A percentile compares a stretch with the other conserved stretches of the same genome.
Evolutionary conservation across 1,284 basidiomycete species (phyloP).

Genomic region (Puccinia triticina): DNA sequence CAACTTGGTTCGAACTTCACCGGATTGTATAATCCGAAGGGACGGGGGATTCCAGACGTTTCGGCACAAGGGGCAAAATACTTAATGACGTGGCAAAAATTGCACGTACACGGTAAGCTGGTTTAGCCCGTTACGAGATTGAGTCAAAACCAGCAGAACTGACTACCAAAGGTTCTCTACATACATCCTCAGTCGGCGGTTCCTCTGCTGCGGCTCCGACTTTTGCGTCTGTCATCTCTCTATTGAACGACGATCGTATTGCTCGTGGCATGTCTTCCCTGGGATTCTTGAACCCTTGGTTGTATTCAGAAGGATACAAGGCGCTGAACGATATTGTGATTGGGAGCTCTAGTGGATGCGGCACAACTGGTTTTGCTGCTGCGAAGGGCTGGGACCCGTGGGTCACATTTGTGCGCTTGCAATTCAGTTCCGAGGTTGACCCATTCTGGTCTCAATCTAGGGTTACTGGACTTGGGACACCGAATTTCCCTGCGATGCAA

Average conservation of each 20-base stretch:
- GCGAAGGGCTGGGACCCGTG: slow-evolving; percentile 35
- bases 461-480: slow-evolving; percentile 14
- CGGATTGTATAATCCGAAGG: slow-evolving; percentile 56
- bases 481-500: slow-evolving; percentile 18
- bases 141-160: background rate
- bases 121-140: background rate
- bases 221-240: slow-evolving; percentile 65
- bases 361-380: slow-evolving; percentile 26
- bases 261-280: slow-evolving; percentile 62
- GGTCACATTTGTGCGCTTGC: background rate
- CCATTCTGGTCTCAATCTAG: background rate
- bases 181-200: slow-evolving; percentile 61
- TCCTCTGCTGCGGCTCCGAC: slow-evolving; percentile 67
- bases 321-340: slow-evolving; percentile 64
- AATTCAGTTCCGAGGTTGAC: background rate
- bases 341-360: slow-evolving; percentile 60
- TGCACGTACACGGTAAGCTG: slow-evolving; percentile 16
- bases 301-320: slow-evolving; percentile 59
- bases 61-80: slow-evolving; percentile 57
- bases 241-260: slow-evolving; percentile 66
- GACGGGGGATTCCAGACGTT: slow-evolving; percentile 59
- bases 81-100: slow-evolving; percentile 46
- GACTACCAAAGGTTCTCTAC: slow-evolving; percentile 49
- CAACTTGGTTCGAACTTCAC: slow-evolving; percentile 54
- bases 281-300: slow-evolving; percentile 66